phyloP scores from a whole-genome alignment of 305 asterid species.

The Vinca major region DNA sequence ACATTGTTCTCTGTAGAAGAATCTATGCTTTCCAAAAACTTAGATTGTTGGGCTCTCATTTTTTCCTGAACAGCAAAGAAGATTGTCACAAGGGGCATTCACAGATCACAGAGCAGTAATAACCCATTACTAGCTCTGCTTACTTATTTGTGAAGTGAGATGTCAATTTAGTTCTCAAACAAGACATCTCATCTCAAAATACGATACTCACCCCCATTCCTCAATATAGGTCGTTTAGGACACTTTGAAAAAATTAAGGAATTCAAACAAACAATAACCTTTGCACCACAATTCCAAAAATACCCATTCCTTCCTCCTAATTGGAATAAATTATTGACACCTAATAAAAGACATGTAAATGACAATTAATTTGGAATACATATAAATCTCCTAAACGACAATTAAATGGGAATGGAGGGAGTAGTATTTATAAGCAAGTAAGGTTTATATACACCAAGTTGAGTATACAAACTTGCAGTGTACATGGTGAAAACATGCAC shows the following conservation, averaged over 20 bases:
- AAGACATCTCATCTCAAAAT: neutral
- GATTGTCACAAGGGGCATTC: slow-evolving; percentile 11
- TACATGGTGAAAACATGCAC: neutral
- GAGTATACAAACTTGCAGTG: neutral
- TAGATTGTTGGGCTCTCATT: slow-evolving; percentile 85
- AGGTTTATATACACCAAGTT: neutral
- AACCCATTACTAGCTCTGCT: neutral
- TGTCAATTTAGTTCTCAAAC: neutral
- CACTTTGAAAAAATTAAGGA: too few species aligned
- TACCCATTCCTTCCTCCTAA: too few species aligned
- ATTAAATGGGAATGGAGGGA: too few species aligned
- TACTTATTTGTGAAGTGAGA: neutral
- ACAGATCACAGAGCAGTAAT: neutral
- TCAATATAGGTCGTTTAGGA: slow-evolving; percentile 82
- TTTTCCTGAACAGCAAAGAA: slow-evolving; percentile 50
- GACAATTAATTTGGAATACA: slow-evolving; percentile 18
- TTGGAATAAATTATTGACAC: too few species aligned
- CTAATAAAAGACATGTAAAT: too few species aligned
- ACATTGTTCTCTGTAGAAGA: slow-evolving; percentile 46
- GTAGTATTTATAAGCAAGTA: neutral
- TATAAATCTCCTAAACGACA: neutral
- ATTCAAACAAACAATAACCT: too few species aligned
- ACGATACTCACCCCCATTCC: slow-evolving; percentile 32
- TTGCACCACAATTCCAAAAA: too few species aligned
- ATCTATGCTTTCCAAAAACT: slow-evolving; percentile 63